These are phyloP conservation scores for Phyllosticta paracitricarpa DNA, from an alignment of 2,329 filamentous ascomycete species.

Conservation along the genomic window DNA sequence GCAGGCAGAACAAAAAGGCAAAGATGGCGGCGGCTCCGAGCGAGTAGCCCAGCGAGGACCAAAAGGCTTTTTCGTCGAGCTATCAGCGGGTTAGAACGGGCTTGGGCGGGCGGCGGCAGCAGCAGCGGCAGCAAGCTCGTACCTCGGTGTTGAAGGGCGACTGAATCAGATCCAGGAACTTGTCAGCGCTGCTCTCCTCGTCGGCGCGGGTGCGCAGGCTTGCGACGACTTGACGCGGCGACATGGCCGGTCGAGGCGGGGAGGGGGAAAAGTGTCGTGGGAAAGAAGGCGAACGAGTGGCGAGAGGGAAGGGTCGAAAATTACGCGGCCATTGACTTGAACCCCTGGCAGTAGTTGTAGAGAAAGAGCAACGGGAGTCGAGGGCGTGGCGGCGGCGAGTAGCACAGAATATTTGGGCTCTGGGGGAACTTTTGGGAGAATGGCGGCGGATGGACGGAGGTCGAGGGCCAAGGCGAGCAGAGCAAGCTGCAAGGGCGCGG, in stretches of 20 bases:
- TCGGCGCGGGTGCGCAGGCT: constrained; percentile 2
- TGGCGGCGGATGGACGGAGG: too few relatives aligned
- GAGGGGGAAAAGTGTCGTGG: not conserved
- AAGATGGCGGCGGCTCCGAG: constrained; percentile 64
- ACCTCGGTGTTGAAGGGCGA: constrained; percentile 30
- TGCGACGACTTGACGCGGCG: not conserved
- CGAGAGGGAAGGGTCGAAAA: not conserved
- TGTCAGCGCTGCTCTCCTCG: constrained; percentile 12
- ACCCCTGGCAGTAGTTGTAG: not conserved
- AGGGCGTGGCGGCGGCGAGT: not conserved
- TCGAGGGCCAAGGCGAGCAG: constrained; percentile 2
- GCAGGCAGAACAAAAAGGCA: constrained; percentile 71
- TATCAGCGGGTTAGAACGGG: constrained; percentile 20
- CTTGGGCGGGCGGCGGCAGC: not conserved
- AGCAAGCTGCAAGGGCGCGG: constrained; percentile 7
- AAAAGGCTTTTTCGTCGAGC: constrained; percentile 54
- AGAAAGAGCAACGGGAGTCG: not conserved
- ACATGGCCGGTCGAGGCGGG: not conserved
- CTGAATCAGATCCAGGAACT: constrained; percentile 32
- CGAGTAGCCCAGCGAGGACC: constrained; percentile 71
- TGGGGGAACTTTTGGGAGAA: not conserved
- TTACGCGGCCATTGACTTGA: constrained; percentile 2
- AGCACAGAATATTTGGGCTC: not conserved
- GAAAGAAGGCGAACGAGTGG: constrained; percentile 8
- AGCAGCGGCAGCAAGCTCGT: not conserved